Evolutionary conservation across 2,329 filamentous ascomycete species (phyloP).

Genomic region (Aspergillus caelatus): DNA sequence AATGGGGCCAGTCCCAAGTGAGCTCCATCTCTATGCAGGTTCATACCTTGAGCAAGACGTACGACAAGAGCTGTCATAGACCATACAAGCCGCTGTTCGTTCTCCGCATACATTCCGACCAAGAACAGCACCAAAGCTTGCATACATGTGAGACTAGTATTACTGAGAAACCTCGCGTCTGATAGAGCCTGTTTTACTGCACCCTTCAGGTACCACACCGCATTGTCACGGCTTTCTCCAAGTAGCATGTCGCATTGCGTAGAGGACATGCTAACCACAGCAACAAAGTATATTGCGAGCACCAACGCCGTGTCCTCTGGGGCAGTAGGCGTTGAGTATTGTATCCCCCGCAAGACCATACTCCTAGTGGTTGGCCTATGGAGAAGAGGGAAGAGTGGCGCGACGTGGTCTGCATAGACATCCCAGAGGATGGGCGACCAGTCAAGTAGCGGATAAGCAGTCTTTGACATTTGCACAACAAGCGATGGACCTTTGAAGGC

Average conservation of each 20-base stretch:
- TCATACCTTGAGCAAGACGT: constrained; percentile 33
- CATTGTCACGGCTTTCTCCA: constrained; percentile 47
- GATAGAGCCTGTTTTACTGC: constrained; percentile 62
- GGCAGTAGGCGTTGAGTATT: constrained; percentile 54
- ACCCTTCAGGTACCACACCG: constrained; percentile 58
- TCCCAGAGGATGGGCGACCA: constrained; percentile 19
- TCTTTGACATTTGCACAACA: constrained; percentile 54
- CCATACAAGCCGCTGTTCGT: constrained; percentile 31
- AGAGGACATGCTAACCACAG: constrained; percentile 54
- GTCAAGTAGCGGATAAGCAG: constrained; percentile 51
- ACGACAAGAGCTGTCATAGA: constrained; percentile 32
- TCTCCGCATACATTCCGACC: constrained; percentile 11
- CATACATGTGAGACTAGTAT: constrained; percentile 58
- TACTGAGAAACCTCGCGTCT: constrained; percentile 60
- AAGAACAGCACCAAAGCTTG: constrained; percentile 60
- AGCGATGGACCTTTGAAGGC: constrained; percentile 49
- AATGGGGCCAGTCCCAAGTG: constrained; percentile 46
- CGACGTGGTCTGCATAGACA: not conserved
- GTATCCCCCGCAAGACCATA: constrained; percentile 51
- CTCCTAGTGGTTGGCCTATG: constrained; percentile 50
- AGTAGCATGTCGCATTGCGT: constrained; percentile 51
- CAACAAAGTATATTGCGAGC: constrained; percentile 62
- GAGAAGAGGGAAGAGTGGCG: constrained; percentile 27
- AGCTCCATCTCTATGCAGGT: constrained; percentile 45
- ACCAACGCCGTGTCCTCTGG: constrained; percentile 59